These are phyloP conservation scores for Hypoxylon sp. DNA, from an alignment of 2,329 filamentous ascomycete genomes.

Conservation along the genomic window DNA sequence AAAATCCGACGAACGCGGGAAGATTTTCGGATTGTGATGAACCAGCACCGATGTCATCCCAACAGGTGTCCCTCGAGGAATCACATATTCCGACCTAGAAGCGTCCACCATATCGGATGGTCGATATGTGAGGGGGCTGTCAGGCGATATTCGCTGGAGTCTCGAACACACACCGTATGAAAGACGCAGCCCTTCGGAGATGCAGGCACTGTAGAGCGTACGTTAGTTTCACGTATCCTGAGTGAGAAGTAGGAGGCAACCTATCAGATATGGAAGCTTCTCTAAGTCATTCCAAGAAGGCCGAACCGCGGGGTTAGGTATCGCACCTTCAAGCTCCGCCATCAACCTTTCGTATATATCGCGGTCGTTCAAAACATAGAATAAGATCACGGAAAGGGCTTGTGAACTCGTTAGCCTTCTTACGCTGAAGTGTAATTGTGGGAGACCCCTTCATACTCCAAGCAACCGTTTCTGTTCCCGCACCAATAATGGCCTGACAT, in stretches of 20 bases:
- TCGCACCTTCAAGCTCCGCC: constrained; percentile 21
- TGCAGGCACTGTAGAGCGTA: constrained; percentile 20
- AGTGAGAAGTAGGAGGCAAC: not conserved
- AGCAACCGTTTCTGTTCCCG: constrained; percentile 50
- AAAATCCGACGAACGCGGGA: constrained; percentile 2
- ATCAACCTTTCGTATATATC: constrained; percentile 18
- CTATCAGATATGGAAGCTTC: constrained; percentile 34
- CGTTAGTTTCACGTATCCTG: not conserved
- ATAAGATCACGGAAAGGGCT: constrained; percentile 23
- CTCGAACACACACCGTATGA: constrained; percentile 23
- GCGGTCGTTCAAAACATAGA: constrained; percentile 22
- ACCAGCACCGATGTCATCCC: constrained; percentile 20
- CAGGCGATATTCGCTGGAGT: constrained; percentile 27
- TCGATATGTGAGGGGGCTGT: constrained; percentile 20
- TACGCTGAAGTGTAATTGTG: not conserved
- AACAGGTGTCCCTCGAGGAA: constrained; percentile 17
- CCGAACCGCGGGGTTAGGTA: constrained; percentile 17
- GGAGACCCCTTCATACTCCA: constrained; percentile 18
- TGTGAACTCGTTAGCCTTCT: not conserved
- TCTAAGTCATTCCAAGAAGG: constrained; percentile 20
- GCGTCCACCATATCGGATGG: constrained; percentile 3
- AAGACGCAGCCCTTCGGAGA: constrained; percentile 25
- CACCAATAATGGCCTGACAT: constrained; percentile 45
- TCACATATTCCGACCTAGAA: constrained; percentile 17
- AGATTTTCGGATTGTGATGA: constrained; percentile 11